Evolutionary conservation across 257 asterid species (phyloP).

Genomic region (Knoxia roxburghii): DNA sequence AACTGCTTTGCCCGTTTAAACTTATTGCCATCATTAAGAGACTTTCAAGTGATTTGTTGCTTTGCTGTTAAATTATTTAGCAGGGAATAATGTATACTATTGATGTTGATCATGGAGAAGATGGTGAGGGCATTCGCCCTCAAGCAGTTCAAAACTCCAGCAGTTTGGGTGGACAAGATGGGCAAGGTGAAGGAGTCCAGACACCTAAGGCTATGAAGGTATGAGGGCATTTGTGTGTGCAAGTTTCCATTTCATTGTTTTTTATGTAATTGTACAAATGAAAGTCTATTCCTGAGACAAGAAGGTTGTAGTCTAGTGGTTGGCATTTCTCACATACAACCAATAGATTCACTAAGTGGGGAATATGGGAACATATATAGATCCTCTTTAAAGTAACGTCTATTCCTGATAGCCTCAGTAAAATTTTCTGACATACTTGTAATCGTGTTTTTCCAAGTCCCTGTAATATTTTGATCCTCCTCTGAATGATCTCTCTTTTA

Average conservation of each 20-base stretch:
- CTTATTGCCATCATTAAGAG: too few relatives aligned
- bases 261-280: neutral
- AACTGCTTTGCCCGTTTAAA: neutral
- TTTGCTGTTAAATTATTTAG: neutral
- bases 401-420: neutral
- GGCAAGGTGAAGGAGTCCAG: slow-evolving; percentile 25
- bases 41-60: neutral
- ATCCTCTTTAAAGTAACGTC: too few relatives aligned
- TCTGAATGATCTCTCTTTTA: neutral
- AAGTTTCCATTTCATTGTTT: neutral
- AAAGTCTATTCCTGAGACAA: neutral
- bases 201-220: slow-evolving; percentile 42
- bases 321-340: too few relatives aligned
- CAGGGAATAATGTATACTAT: neutral
- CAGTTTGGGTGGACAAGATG: slow-evolving; percentile 34
- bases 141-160: slow-evolving; percentile 33
- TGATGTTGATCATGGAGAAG: slow-evolving; percentile 28
- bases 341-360: too few relatives aligned
- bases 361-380: too few relatives aligned
- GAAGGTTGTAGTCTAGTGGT: too few relatives aligned
- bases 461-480: neutral
- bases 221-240: neutral
- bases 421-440: neutral
- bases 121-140: slow-evolving; percentile 27
- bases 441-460: neutral